Evolutionary conservation across 345 rosid species (phyloP).

Genomic region (Dipteronia sinensis): DNA sequence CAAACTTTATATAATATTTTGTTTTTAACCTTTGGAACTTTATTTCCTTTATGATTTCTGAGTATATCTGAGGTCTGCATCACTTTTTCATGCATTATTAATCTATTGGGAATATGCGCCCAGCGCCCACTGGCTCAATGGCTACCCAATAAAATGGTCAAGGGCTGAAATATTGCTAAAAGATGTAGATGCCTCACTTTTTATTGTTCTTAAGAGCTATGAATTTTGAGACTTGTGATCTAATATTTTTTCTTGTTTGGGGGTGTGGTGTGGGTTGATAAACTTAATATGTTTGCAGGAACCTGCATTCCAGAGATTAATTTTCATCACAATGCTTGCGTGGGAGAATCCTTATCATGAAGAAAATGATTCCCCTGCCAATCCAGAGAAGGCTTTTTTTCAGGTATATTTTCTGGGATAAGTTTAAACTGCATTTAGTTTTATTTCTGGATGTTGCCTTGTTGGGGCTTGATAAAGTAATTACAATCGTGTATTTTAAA

Average conservation of each 20-base stretch:
- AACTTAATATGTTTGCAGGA: slow-evolving; percentile 50
- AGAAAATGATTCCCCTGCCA: slow-evolving; percentile 32
- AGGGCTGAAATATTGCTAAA: background rate
- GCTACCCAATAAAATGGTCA: background rate
- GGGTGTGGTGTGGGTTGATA: background rate
- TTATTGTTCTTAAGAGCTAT: background rate
- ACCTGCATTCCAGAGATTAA: slow-evolving; percentile 85
- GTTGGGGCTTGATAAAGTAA: background rate
- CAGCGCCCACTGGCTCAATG: background rate
- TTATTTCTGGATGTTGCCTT: background rate
- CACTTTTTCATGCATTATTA: background rate
- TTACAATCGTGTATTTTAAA: background rate
- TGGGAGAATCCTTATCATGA: slow-evolving; percentile 79
- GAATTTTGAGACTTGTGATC: background rate
- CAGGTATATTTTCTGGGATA: slow-evolving; percentile 47
- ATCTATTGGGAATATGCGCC: background rate
- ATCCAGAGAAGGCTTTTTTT: slow-evolving; percentile 51
- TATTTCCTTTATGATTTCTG: background rate
- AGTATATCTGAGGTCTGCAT: background rate
- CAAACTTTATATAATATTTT: background rate
- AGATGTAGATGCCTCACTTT: background rate
- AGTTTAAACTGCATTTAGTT: slow-evolving; percentile 6
- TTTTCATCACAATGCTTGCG: slow-evolving; percentile 95
- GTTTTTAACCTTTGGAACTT: background rate
- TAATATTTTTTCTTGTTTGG: background rate